Conservation (phyloP, 495 filamentous ascomycete species). For the Xylaria intraflava region DNA sequence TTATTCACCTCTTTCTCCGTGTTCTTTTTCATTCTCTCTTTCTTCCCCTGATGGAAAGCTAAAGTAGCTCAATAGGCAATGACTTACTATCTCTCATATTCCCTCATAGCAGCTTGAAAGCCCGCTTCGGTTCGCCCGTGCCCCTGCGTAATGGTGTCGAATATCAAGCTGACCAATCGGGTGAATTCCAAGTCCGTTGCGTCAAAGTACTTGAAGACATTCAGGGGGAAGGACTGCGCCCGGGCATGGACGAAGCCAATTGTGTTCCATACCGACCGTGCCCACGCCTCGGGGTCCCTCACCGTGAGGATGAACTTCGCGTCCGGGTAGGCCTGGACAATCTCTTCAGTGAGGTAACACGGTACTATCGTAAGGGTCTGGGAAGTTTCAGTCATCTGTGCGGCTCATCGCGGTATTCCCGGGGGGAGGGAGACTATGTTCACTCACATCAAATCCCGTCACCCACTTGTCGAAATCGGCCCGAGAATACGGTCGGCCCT, state of each 20-base stretch:
- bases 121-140: slow-evolving; percentile 1
- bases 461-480: slow-evolving; percentile 8
- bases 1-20: not conserved
- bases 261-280: slow-evolving; percentile 9
- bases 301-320: slow-evolving; percentile 30
- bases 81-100: not conserved
- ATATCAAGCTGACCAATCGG: not conserved
- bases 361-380: slow-evolving; percentile 28
- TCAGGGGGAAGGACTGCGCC: not conserved
- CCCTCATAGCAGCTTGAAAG: not conserved
- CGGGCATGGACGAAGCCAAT: not conserved
- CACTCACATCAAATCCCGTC: slow-evolving; percentile 15
- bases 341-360: slow-evolving; percentile 24
- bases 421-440: not conserved
- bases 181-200: not conserved
- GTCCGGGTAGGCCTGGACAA: slow-evolving; percentile 33
- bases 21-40: slow-evolving; percentile 9
- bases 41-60: not conserved
- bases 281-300: slow-evolving; percentile 29
- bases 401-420: not conserved
- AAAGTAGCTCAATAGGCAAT: not conserved
- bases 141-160: not conserved
- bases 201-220: slow-evolving; percentile 1
- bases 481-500: not conserved
- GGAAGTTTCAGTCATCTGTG: not conserved